Conservation (phyloP, 495 filamentous ascomycete genomes). For the Tuber umbilicatum region DNA sequence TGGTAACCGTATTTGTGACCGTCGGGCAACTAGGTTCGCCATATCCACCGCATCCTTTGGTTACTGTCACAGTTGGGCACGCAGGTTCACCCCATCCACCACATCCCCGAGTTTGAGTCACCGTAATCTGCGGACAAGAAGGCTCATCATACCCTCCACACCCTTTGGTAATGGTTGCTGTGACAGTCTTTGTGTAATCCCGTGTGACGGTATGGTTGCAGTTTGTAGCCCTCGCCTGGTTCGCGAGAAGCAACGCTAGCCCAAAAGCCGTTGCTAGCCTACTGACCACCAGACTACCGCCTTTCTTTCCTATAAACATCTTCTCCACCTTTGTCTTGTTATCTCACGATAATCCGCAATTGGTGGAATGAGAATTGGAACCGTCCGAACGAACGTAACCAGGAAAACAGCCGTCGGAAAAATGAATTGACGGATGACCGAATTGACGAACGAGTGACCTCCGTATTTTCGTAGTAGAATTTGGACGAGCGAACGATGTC, state of each 20-base stretch:
- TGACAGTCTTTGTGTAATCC: conserved; percentile 21
- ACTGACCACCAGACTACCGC: conserved; percentile 8
- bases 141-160: conserved; percentile 1
- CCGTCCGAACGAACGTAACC: conserved; percentile 18
- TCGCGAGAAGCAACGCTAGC: conserved; percentile 16
- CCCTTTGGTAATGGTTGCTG: conserved; percentile 25
- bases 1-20: background rate
- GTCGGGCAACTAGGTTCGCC: background rate
- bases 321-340: background rate
- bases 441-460: conserved; percentile 17
- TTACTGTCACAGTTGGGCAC: conserved; percentile 10
- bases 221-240: conserved; percentile 21
- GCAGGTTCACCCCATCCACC: background rate
- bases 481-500: conserved; percentile 29
- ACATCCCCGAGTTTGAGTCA: conserved; percentile 10
- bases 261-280: conserved; percentile 20
- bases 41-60: background rate
- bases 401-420: conserved; percentile 4
- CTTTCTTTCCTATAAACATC: conserved; percentile 24
- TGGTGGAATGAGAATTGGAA: background rate
- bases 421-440: conserved; percentile 7
- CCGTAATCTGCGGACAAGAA: conserved; percentile 8
- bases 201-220: conserved; percentile 26
- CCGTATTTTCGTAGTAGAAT: conserved; percentile 10
- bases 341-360: conserved; percentile 9